phyloP scores from a whole-genome alignment of 306 rosid species.

The Lathyrus aphaca region DNA sequence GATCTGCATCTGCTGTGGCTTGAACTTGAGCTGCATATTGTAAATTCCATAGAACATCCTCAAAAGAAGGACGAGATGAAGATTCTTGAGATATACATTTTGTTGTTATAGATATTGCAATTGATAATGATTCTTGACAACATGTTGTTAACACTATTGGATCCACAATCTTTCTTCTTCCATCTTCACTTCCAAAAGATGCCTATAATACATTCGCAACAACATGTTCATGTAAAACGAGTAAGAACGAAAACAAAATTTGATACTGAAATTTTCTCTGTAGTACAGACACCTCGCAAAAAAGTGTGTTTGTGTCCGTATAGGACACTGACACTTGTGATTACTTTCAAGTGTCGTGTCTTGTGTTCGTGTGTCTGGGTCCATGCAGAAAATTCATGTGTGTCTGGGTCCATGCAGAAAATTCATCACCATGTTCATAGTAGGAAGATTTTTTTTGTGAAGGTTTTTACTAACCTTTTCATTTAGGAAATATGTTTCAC shows the following conservation, averaged over 20 bases:
- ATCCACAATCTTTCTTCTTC: conserved; percentile 70
- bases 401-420: too few relatives aligned
- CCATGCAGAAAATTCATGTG: neutral
- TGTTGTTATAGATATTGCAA: conserved; percentile 70
- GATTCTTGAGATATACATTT: conserved; percentile 73
- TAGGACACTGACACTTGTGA: too few relatives aligned
- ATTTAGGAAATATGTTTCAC: conserved; percentile 65
- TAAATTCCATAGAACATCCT: conserved; percentile 88
- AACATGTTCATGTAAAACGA: conserved; percentile 2
- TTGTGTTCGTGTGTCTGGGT: too few relatives aligned
- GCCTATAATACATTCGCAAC: conserved; percentile 62
- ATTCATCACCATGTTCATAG: neutral
- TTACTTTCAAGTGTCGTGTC: too few relatives aligned
- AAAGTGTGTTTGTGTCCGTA: too few relatives aligned
- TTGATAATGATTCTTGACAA: conserved; percentile 77
- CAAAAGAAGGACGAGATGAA: conserved; percentile 78
- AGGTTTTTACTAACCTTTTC: conserved; percentile 64
- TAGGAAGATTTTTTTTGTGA: neutral
- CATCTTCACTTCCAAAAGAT: conserved; percentile 83
- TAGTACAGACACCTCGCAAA: too few relatives aligned
- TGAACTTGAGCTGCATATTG: conserved; percentile 96
- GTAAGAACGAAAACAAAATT: neutral
- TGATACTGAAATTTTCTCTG: neutral
- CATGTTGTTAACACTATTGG: conserved; percentile 74
- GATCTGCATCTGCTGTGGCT: conserved; percentile 77